Evolutionary conservation across 768 basidiomycete species (phyloP).

Genomic region (Phylloporus scabripes): DNA sequence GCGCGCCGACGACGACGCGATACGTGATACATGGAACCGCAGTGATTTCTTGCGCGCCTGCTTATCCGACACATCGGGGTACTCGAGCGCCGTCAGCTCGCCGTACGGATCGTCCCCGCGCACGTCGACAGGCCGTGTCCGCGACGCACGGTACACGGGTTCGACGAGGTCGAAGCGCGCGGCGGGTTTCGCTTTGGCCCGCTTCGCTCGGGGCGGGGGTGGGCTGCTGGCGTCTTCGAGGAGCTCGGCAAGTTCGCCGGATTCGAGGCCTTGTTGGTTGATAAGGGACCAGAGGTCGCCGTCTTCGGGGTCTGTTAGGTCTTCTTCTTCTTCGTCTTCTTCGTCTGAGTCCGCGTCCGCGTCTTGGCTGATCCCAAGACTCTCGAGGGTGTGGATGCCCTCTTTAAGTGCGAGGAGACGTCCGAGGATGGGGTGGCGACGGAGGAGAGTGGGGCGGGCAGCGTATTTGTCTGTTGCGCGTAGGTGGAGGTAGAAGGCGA

Average conservation of each 20-base stretch:
- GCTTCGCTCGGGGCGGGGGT: slow-evolving; percentile 41
- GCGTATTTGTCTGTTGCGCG: slow-evolving; percentile 63
- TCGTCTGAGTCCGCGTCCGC: slow-evolving; percentile 30
- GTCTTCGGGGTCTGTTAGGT: slow-evolving; percentile 37
- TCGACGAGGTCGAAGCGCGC: slow-evolving; percentile 68
- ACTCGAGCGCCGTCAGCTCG: slow-evolving; percentile 63
- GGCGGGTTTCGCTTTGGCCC: slow-evolving; percentile 47
- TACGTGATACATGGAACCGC: slow-evolving; percentile 90
- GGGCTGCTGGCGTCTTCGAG: slow-evolving; percentile 44
- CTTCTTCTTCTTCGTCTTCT: slow-evolving; percentile 29
- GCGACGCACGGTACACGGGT: slow-evolving; percentile 47
- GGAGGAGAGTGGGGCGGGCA: slow-evolving; percentile 55
- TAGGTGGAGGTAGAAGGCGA: slow-evolving; percentile 92
- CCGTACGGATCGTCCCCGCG: slow-evolving; percentile 46
- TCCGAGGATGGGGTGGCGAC: slow-evolving; percentile 63
- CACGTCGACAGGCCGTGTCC: slow-evolving; percentile 6
- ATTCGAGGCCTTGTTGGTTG: slow-evolving; percentile 34
- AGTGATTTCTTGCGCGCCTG: slow-evolving; percentile 73
- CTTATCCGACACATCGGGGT: slow-evolving; percentile 80
- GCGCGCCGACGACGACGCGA: slow-evolving; percentile 74
- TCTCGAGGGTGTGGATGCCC: slow-evolving; percentile 74
- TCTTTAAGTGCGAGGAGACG: slow-evolving; percentile 82
- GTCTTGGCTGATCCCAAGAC: slow-evolving; percentile 66
- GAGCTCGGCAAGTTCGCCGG: slow-evolving; percentile 51
- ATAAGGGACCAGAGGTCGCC: slow-evolving; percentile 42